Evolutionary conservation across 257 asterid species (phyloP).

Genomic region (Nyctanthes arbortristis): DNA sequence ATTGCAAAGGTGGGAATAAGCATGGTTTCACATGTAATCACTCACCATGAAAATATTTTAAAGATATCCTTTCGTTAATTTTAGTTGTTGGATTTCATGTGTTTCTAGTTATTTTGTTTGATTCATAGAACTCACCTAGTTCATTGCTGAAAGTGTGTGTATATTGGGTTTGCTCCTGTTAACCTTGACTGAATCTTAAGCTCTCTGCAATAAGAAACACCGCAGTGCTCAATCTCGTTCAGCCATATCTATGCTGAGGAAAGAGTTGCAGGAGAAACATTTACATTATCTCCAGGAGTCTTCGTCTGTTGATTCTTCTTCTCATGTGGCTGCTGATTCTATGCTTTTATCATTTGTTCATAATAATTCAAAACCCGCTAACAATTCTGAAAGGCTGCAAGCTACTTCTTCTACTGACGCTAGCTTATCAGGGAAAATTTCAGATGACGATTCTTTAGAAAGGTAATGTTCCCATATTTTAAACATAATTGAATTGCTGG

Average conservation of each 20-base stretch:
- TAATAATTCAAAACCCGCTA: slow-evolving; percentile 46
- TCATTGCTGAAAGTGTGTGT: slow-evolving; percentile 17
- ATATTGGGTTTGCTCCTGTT: slow-evolving; percentile 20
- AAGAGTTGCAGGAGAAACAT: slow-evolving; percentile 63
- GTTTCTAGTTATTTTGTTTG: slow-evolving; percentile 9
- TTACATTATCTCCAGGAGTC: slow-evolving; percentile 49
- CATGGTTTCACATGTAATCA: slow-evolving; percentile 88
- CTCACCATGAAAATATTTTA: slow-evolving; percentile 74
- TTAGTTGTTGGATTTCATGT: neutral
- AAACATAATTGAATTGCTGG: neutral
- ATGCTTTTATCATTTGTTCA: slow-evolving; percentile 66
- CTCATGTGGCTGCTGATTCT: slow-evolving; percentile 55
- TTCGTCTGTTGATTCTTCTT: slow-evolving; percentile 46
- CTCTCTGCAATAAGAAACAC: slow-evolving; percentile 68
- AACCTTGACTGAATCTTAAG: slow-evolving; percentile 57
- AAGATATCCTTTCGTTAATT: slow-evolving; percentile 78
- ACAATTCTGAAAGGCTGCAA: slow-evolving; percentile 44
- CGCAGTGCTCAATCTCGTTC: slow-evolving; percentile 50
- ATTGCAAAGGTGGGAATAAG: slow-evolving; percentile 57
- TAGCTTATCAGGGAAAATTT: slow-evolving; percentile 36
- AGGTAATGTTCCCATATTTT: slow-evolving; percentile 42
- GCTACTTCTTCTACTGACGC: slow-evolving; percentile 40
- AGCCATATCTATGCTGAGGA: slow-evolving; percentile 56
- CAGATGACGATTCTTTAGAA: slow-evolving; percentile 40
- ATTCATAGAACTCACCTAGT: neutral